These are phyloP conservation scores for Rhodotorula toruloides DNA, from an alignment of 768 basidiomycete genomes.

Conservation along the genomic window DNA sequence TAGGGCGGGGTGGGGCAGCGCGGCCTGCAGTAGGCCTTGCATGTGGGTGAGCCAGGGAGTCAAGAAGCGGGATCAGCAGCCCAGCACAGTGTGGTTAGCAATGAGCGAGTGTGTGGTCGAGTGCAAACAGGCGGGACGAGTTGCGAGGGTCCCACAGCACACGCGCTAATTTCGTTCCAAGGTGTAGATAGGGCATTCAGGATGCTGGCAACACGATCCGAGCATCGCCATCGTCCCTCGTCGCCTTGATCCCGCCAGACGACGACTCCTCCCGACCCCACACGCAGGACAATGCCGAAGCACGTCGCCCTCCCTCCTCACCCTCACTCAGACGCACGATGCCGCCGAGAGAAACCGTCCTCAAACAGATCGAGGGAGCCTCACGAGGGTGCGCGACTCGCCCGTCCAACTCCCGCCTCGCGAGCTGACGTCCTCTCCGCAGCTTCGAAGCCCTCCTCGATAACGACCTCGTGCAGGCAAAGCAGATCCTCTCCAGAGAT, in stretches of 20 bases:
- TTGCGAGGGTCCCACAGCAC: too few relatives aligned
- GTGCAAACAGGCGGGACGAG: too few relatives aligned
- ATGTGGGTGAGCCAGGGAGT: neutral
- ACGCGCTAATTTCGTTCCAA: too few relatives aligned
- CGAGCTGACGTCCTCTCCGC: neutral
- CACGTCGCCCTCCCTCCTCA: neutral
- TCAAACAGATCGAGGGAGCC: slow-evolving; percentile 9
- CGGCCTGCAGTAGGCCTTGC: neutral
- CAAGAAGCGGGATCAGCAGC: too few relatives aligned
- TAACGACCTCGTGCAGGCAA: slow-evolving; percentile 8
- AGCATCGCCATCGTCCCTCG: too few relatives aligned
- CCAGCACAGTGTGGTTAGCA: too few relatives aligned
- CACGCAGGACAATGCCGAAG: too few relatives aligned
- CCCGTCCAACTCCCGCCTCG: neutral
- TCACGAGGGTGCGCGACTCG: slow-evolving; percentile 2
- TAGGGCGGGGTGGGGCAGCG: neutral
- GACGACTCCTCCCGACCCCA: too few relatives aligned
- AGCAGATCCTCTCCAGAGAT: neutral
- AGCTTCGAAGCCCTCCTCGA: slow-evolving; percentile 28
- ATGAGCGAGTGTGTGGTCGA: too few relatives aligned
- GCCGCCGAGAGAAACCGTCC: neutral
- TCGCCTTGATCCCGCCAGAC: too few relatives aligned
- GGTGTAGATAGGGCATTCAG: too few relatives aligned
- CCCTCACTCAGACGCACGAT: neutral
- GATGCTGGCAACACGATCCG: too few relatives aligned